Percentiles rank a stretch among this genome's conserved stretches.
Conservation (phyloP, 148 eudicot species). For the Rheum nobile region DNA sequence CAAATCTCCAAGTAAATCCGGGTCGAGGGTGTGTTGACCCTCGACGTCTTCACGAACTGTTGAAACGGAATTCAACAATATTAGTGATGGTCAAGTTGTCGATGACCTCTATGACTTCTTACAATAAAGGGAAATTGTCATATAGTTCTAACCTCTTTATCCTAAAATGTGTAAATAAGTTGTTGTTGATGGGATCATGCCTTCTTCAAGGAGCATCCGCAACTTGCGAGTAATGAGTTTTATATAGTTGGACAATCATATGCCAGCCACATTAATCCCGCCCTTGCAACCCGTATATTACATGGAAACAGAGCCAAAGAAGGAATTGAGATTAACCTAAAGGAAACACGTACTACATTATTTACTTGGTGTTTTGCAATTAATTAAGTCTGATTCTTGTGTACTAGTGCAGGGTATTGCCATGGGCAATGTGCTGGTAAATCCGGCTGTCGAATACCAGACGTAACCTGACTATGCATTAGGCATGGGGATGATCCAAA, state of each 20-base stretch:
- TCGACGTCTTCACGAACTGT: no score
- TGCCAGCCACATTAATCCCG: slow-evolving; percentile 92
- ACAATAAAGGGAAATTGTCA: slow-evolving; percentile 13
- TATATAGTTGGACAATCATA: slow-evolving; percentile 91
- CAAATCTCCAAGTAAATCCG: no score
- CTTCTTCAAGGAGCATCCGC: slow-evolving; percentile 71
- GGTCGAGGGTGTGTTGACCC: no score
- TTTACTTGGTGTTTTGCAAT: no score
- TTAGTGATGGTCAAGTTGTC: slow-evolving; percentile 39
- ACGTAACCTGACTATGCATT: slow-evolving; percentile 87
- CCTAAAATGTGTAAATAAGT: no score
- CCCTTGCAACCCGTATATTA: slow-evolving; percentile 79
- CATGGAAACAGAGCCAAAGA: slow-evolving; percentile 57
- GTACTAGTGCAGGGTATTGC: background rate
- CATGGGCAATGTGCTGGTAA: background rate
- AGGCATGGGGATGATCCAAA: slow-evolving; percentile 65
- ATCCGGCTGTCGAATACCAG: slow-evolving; percentile 49
- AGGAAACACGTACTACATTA: no score
- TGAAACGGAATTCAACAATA: no score
- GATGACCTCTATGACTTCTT: slow-evolving; percentile 70
- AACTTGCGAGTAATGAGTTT: slow-evolving; percentile 55
- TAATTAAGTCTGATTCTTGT: no score
- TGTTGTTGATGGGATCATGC: slow-evolving; percentile 23
- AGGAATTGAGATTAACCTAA: slow-evolving; percentile 69
- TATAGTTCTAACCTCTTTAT: background rate